Evolutionary conservation across 2,329 filamentous ascomycete genomes (phyloP).

Genomic region (Nothopassalora personata): DNA sequence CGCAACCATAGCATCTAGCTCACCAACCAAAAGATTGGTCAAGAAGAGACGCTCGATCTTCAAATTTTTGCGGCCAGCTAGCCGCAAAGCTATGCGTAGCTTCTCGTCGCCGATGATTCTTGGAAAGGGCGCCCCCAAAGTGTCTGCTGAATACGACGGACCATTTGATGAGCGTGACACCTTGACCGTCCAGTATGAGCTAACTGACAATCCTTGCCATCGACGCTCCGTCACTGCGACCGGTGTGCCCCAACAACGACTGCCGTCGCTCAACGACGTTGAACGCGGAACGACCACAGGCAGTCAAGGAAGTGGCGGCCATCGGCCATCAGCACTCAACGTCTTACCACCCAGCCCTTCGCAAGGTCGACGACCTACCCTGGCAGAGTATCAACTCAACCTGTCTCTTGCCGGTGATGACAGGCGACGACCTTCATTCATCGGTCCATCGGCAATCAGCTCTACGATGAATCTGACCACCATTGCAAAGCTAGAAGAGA

Average conservation of each 20-base stretch:
- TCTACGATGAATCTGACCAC: slow-evolving; percentile 2
- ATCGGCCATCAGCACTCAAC: background rate
- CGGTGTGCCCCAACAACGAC: background rate
- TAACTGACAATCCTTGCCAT: slow-evolving; percentile 6
- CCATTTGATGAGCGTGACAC: slow-evolving; percentile 1
- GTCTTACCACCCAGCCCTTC: background rate
- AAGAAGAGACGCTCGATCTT: slow-evolving; percentile 29
- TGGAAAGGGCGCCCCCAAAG: background rate
- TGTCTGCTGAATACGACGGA: background rate
- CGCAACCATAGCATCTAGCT: background rate
- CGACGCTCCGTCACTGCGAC: slow-evolving; percentile 1
- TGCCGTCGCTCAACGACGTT: background rate
- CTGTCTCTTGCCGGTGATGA: slow-evolving; percentile 26
- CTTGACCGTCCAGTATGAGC: slow-evolving; percentile 7
- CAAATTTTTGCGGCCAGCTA: slow-evolving; percentile 24
- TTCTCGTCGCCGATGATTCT: slow-evolving; percentile 21
- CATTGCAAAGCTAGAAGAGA: slow-evolving; percentile 16
- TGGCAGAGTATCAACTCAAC: slow-evolving; percentile 28
- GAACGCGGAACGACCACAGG: background rate
- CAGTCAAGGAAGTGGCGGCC: background rate
- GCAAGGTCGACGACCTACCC: slow-evolving; percentile 18
- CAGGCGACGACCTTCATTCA: slow-evolving; percentile 26
- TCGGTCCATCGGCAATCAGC: background rate
- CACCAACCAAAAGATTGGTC: slow-evolving; percentile 21
- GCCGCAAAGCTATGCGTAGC: slow-evolving; percentile 22